Base-by-base conservation (phyloP, 805 yeast species). In the Brettanomyces sp. region DNA sequence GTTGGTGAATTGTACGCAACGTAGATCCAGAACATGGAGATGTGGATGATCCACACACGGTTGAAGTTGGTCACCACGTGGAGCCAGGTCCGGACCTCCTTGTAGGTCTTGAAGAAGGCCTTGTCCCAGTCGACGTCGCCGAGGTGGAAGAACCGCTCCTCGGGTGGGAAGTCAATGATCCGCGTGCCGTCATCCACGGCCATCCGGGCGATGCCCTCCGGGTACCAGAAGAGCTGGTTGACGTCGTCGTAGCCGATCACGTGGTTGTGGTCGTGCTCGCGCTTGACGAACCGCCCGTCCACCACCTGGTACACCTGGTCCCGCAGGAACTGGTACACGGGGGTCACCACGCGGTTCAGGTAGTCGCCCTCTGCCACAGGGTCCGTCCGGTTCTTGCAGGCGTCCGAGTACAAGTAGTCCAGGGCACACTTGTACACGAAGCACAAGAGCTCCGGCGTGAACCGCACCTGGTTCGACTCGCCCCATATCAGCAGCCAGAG, bases 191-290 rank as follows among this genome's bases (percentile, higher is more conserved):
- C 98, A 63, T 85, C 93, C 58, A 91, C 78, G 43, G 83, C 77
- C 57, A 93, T 90, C 68, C 93, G 83, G 49, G 95, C 82, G 54
- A 93, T 85, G 76, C 99, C 99, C 70, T 95, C 98, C 42, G 98
- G 97, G 69, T 95, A 93, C 99, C 99, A 93, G 71, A 95, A 93
- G 57, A 93, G 76, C 74, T 93, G 99, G 68, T 93, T 93, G 50
- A 93, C 95, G 73, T 93, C 99, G 72, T 93, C 99, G 66, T 93
- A 93, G 66, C 99, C 95, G 58, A 85, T 76, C 52, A 85, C 71
- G 53, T 79, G 71, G 68, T 82, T 82, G 67, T 85, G 95, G 64
- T 85, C 95, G 62, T 71, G 80, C 71, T 85, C 93, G 70, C 95
- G 82, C 66, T 85, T 85, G 50, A 85, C 82, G 56, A 76, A 85